Evolutionary conservation across 257 asterid species (phyloP).

Genomic region (Coffea eugenioides): DNA sequence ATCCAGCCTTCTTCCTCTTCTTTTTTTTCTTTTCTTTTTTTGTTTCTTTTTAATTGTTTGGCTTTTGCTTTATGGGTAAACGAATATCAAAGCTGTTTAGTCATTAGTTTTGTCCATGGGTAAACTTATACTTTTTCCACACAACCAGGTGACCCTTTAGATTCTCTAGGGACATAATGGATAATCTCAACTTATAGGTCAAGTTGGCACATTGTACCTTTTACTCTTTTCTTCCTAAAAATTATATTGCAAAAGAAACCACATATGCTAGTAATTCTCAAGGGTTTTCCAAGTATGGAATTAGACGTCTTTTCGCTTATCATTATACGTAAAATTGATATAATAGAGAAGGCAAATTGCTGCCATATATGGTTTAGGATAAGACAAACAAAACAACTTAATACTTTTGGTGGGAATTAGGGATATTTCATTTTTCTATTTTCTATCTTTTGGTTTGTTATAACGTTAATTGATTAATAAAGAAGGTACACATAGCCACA

Average conservation of each 20-base stretch:
- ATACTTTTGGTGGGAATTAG: neutral
- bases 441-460: neutral
- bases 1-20: neutral
- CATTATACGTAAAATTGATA: neutral
- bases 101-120: neutral
- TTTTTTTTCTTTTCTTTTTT: too few relatives aligned
- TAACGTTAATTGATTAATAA: neutral
- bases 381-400: neutral
- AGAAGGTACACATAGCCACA: neutral
- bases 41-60: neutral
- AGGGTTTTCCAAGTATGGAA: neutral
- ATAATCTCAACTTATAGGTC: conserved; percentile 23
- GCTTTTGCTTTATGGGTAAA: conserved; percentile 9
- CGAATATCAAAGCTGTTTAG: conserved; percentile 19
- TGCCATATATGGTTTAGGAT: neutral
- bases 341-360: neutral
- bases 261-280: neutral
- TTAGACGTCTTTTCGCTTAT: neutral
- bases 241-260: neutral
- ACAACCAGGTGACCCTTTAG: conserved; percentile 39
- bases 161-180: conserved; percentile 29
- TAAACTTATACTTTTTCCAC: conserved; percentile 11
- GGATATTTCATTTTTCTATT: neutral
- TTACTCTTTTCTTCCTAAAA: neutral
- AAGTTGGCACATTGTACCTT: neutral